Conservation (phyloP, 176 grass and related monocot genomes). For the Triticum dicoccoides region DNA sequence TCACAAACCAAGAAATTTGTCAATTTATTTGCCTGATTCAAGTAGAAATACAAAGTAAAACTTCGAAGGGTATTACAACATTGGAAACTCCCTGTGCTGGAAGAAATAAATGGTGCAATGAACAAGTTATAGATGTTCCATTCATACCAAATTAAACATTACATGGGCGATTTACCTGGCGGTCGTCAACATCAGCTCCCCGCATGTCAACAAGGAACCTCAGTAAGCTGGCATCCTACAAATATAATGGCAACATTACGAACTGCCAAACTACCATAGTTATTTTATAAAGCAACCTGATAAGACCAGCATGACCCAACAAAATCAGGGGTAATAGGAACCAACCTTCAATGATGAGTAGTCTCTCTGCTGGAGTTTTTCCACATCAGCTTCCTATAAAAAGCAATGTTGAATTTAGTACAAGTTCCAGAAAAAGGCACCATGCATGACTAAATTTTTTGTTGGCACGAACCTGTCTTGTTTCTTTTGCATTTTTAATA, state of each 20-base stretch:
- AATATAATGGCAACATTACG: slow-evolving; percentile 10
- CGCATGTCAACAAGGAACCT: slow-evolving; percentile 98
- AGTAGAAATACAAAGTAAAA: neutral
- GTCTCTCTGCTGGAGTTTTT: slow-evolving; percentile 97
- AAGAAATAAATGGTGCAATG: neutral
- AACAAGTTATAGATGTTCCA: neutral
- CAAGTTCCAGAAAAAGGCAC: slow-evolving; percentile 11
- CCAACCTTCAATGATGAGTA: slow-evolving; percentile 91
- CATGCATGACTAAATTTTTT: neutral
- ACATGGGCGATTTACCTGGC: slow-evolving; percentile 56
- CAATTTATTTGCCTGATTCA: slow-evolving; percentile 18
- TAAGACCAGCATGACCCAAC: slow-evolving; percentile 13
- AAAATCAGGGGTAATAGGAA: slow-evolving; percentile 9
- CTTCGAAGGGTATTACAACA: neutral
- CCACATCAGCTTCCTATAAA: slow-evolving; percentile 84
- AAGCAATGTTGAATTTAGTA: slow-evolving; percentile 17
- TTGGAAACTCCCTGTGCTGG: neutral
- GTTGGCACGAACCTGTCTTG: slow-evolving; percentile 65
- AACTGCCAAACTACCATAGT: neutral
- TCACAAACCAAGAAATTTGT: slow-evolving; percentile 25
- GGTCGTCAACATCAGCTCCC: slow-evolving; percentile 87
- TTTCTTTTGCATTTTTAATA: slow-evolving; percentile 95
- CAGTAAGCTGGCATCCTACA: slow-evolving; percentile 88
- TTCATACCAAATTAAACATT: neutral
- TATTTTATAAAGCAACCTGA: neutral